Evolutionary conservation across 768 basidiomycete species (phyloP).

Genomic region (Zangia roseola): DNA sequence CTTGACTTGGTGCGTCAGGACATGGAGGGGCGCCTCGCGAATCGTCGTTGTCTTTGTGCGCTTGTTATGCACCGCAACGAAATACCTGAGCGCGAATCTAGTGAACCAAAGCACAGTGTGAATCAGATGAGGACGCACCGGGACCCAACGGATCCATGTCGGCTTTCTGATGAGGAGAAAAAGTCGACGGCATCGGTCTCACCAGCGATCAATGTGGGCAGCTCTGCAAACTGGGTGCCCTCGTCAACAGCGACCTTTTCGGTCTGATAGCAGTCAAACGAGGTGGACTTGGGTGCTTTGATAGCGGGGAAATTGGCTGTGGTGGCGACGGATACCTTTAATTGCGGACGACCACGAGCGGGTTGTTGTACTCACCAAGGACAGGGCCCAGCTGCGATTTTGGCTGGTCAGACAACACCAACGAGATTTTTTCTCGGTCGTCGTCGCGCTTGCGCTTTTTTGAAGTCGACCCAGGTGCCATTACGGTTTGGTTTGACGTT

Average conservation of each 20-base stretch:
- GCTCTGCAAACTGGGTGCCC: slow-evolving; percentile 33
- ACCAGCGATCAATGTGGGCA: slow-evolving; percentile 57
- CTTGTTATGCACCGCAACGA: slow-evolving; percentile 81
- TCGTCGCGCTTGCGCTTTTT: slow-evolving; percentile 52
- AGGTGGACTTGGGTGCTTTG: slow-evolving; percentile 52
- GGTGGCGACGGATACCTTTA: slow-evolving; percentile 14
- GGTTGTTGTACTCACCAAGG: slow-evolving; percentile 41
- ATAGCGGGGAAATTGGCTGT: slow-evolving; percentile 67
- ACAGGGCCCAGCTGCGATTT: slow-evolving; percentile 46
- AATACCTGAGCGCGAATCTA: slow-evolving; percentile 51
- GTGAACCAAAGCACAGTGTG: slow-evolving; percentile 1
- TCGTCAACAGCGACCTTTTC: slow-evolving; percentile 20
- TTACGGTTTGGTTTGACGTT: slow-evolving; percentile 18
- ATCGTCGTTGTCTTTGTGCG: slow-evolving; percentile 68
- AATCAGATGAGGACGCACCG: slow-evolving; percentile 46
- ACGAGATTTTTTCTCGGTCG: slow-evolving; percentile 34
- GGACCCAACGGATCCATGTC: slow-evolving; percentile 57
- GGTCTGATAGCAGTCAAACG: slow-evolving; percentile 62
- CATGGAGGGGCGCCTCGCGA: slow-evolving; percentile 63
- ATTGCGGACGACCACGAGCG: slow-evolving; percentile 27
- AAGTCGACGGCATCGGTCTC: slow-evolving; percentile 87
- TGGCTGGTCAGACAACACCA: slow-evolving; percentile 36
- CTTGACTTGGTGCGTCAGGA: slow-evolving; percentile 80
- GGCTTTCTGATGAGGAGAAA: slow-evolving; percentile 58
- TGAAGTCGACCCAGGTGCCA: slow-evolving; percentile 26